Percentiles rank a stretch among this genome's conserved stretches.
These are phyloP conservation scores for Collybia mongolica DNA, from an alignment of 768 basidiomycete species.

Conservation along the genomic window DNA sequence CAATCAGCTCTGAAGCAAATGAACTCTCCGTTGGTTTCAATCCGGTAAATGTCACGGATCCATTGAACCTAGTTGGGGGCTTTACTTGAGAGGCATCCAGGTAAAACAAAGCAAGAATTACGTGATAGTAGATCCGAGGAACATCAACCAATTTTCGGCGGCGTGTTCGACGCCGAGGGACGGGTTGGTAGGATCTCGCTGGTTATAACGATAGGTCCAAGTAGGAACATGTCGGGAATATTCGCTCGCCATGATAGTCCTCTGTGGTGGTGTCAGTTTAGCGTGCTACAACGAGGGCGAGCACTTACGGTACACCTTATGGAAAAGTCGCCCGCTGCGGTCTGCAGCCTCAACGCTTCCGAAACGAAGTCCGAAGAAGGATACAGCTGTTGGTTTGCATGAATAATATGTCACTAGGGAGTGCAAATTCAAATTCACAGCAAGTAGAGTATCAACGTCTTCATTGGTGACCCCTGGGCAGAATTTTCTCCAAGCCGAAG, in stretches of 20 bases:
- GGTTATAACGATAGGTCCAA: constrained; percentile 58
- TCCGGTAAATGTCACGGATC: constrained; percentile 16
- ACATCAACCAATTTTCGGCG: constrained; percentile 67
- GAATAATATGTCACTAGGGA: neutral
- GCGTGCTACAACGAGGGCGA: neutral
- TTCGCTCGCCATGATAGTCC: constrained; percentile 40
- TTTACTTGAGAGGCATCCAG: neutral
- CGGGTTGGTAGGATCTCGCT: constrained; percentile 40
- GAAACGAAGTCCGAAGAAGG: constrained; percentile 41
- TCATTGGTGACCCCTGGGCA: constrained; percentile 41
- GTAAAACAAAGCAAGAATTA: constrained; percentile 39
- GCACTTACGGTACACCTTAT: constrained; percentile 49
- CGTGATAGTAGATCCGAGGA: constrained; percentile 37
- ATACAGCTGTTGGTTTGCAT: constrained; percentile 29
- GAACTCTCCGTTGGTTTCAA: constrained; percentile 43
- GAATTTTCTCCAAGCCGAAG: constrained; percentile 30
- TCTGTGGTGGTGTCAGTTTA: constrained; percentile 17
- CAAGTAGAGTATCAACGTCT: constrained; percentile 33
- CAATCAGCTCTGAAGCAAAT: constrained; percentile 59
- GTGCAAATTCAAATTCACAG: constrained; percentile 11
- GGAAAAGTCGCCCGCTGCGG: constrained; percentile 44
- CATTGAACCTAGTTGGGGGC: constrained; percentile 40
- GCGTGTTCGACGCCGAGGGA: constrained; percentile 40
- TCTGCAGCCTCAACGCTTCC: constrained; percentile 35
- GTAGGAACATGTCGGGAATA: constrained; percentile 30